phyloP scores from a whole-genome alignment of 257 asterid species.

The Anisodus tanguticus region DNA sequence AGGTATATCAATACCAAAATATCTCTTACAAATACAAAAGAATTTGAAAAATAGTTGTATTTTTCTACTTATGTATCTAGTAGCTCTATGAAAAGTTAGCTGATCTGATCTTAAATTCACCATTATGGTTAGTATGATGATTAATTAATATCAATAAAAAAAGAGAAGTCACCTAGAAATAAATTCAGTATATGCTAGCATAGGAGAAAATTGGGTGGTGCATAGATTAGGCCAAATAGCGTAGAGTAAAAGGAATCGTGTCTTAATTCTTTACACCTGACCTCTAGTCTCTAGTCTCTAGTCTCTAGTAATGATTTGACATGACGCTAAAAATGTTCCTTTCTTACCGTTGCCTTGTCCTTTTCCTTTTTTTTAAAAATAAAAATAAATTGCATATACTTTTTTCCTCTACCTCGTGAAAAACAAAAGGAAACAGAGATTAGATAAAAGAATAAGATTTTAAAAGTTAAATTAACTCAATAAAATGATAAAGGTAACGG shows the following conservation, averaged over 20 bases:
- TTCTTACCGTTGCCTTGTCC: conserved; percentile 32
- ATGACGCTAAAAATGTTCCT: neutral
- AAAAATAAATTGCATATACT: too few species aligned
- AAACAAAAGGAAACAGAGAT: too few species aligned
- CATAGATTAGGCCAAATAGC: conserved; percentile 29
- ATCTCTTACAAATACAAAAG: too few species aligned
- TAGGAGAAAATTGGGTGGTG: neutral
- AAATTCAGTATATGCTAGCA: neutral
- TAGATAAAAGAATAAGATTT: too few species aligned
- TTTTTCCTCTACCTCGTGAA: neutral
- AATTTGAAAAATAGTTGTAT: neutral
- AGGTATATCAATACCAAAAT: too few species aligned
- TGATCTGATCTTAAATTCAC: neutral
- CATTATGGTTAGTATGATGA: neutral
- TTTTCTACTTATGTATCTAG: neutral
- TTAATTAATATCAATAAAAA: neutral
- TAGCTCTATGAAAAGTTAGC: neutral
- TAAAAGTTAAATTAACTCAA: too few species aligned
- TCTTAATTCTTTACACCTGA: neutral
- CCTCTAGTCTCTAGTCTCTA: too few species aligned
- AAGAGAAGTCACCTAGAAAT: neutral
- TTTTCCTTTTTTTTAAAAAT: conserved; percentile 9
- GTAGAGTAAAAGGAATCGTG: conserved; percentile 49
- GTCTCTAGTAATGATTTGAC: neutral
- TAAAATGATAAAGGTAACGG: too few species aligned